Conservation (phyloP, 495 filamentous ascomycete species). For the Penicillium argentinense region DNA sequence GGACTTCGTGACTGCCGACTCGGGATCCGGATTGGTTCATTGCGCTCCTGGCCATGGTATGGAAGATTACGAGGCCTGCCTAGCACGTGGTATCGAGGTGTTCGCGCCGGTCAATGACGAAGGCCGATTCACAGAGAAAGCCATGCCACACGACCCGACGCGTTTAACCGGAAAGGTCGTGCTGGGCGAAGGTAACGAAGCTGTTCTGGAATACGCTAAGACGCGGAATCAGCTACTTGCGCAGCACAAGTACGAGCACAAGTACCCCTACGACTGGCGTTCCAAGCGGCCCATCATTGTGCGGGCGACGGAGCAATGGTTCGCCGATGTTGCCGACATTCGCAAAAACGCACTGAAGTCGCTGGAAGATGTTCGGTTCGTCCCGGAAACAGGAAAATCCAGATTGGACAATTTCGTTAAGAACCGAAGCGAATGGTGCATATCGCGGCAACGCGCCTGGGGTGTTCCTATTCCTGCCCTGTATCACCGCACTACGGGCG, state of each 20-base stretch:
- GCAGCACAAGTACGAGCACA: conserved; percentile 73
- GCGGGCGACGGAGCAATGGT: conserved; percentile 95
- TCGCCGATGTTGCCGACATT: conserved; percentile 84
- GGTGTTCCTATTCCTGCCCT: conserved; percentile 93
- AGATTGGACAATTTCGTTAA: conserved; percentile 81
- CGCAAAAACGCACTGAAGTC: conserved; percentile 67
- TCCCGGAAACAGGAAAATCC: conserved; percentile 68
- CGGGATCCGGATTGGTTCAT: conserved; percentile 91
- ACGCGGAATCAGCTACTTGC: conserved; percentile 57
- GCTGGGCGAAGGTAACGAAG: conserved; percentile 60
- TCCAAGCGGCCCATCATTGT: conserved; percentile 90
- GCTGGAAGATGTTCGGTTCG: conserved; percentile 70
- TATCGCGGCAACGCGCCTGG: conserved; percentile 96
- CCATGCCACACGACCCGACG: conserved; percentile 64
- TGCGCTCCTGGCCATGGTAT: conserved; percentile 93
- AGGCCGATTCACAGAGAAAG: conserved; percentile 75
- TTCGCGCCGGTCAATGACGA: conserved; percentile 80
- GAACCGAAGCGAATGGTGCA: conserved; percentile 94
- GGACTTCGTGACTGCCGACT: conserved; percentile 80
- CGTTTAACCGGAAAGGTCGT: conserved; percentile 62
- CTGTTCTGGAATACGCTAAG: conserved; percentile 65
- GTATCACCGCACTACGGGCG: conserved; percentile 64
- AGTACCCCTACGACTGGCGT: conserved; percentile 97
- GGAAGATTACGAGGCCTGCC: conserved; percentile 90
- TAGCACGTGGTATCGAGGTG: conserved; percentile 59